phyloP scores from a whole-genome alignment of 768 basidiomycete species.

The Suillus hirtellus region DNA sequence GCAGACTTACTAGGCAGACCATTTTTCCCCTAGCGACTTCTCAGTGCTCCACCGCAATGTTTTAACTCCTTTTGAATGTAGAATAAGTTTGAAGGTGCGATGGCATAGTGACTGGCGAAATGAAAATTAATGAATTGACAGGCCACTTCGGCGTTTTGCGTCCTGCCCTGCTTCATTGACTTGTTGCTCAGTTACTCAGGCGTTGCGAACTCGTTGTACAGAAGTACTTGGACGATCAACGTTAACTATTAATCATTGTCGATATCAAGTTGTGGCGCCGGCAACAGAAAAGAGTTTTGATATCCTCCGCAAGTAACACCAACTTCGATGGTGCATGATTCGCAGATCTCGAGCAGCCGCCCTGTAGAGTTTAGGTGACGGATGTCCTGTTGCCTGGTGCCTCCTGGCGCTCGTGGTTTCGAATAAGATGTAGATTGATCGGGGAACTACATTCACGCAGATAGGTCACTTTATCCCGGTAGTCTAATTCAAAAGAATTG shows the following conservation, averaged over 20 bases:
- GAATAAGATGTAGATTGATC: not conserved
- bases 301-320: not conserved
- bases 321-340: not conserved
- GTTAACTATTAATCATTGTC: no score
- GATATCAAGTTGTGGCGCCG: not conserved
- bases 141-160: not conserved
- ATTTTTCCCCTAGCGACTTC: not conserved
- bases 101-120: not conserved
- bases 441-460: not conserved
- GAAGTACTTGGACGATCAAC: not conserved
- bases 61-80: not conserved
- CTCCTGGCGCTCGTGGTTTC: not conserved
- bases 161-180: not conserved
- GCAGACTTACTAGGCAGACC: not conserved
- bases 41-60: not conserved
- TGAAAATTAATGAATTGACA: not conserved
- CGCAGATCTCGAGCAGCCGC: not conserved
- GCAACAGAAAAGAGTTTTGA: not conserved
- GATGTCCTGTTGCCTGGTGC: not conserved
- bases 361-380: not conserved
- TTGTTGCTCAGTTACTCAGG: not conserved
- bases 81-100: no score
- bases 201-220: not conserved
- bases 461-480: not conserved
- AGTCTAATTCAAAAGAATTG: not conserved